These are phyloP conservation scores for Saccharata proteae DNA, from an alignment of 2,329 filamentous ascomycete species.

Conservation along the genomic window DNA sequence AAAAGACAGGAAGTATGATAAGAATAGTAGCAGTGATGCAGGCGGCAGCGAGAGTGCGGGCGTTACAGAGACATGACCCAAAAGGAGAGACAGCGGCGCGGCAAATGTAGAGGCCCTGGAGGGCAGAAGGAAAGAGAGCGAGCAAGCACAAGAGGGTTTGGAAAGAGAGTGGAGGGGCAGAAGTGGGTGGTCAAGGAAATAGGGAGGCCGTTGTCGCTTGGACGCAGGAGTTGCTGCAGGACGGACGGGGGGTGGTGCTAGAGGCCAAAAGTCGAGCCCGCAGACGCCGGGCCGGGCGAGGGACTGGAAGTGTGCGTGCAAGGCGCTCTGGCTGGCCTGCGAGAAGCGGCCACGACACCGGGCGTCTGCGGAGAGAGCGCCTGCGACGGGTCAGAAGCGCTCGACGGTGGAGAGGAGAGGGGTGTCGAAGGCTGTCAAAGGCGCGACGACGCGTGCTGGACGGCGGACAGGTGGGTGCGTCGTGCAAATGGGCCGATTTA, in stretches of 20 bases:
- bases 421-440: too few relatives aligned
- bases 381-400: too few relatives aligned
- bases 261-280: constrained; percentile 18
- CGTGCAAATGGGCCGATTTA: too few relatives aligned
- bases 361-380: too few relatives aligned
- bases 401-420: too few relatives aligned
- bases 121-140: not conserved
- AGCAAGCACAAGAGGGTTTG: not conserved
- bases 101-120: not conserved
- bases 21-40: not conserved
- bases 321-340: too few relatives aligned
- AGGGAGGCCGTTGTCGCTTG: constrained; percentile 13
- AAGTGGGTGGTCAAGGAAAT: constrained; percentile 17
- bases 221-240: too few relatives aligned
- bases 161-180: not conserved
- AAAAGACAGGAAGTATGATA: constrained; percentile 9
- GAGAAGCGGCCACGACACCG: too few relatives aligned
- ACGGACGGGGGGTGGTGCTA: constrained; percentile 16
- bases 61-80: constrained; percentile 23
- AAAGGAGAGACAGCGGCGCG: constrained; percentile 19
- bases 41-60: too few relatives aligned
- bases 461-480: too few relatives aligned
- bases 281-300: not conserved
- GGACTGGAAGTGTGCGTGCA: not conserved
- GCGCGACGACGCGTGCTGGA: too few relatives aligned